phyloP scores from a whole-genome alignment of 257 asterid genomes.

The Capsicum baccatum region DNA sequence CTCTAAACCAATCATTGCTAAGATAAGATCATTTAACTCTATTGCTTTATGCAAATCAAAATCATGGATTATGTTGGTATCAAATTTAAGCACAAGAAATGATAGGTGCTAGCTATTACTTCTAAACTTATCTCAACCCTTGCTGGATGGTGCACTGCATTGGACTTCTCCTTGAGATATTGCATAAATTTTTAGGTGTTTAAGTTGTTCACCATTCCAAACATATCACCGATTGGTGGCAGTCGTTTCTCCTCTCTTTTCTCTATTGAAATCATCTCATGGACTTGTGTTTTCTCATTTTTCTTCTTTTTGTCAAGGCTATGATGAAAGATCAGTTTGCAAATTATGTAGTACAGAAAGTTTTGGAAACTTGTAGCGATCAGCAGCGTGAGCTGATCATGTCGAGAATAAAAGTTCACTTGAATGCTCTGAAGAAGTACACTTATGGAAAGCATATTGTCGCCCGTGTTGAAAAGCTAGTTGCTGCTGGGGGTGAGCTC shows the following conservation, averaged over 20 bases:
- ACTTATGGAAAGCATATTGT: conserved; percentile 85
- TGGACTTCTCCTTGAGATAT: neutral
- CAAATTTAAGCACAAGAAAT: neutral
- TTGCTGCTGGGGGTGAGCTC: conserved; percentile 77
- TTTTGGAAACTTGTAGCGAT: conserved; percentile 83
- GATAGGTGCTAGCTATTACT: neutral
- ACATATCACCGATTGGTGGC: neutral
- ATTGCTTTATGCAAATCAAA: neutral
- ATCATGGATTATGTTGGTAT: neutral
- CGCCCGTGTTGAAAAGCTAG: conserved; percentile 85
- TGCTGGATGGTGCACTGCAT: neutral
- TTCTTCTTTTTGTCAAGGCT: conserved; percentile 50
- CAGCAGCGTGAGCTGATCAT: conserved; percentile 77
- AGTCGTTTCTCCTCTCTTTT: neutral
- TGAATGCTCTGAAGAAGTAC: conserved; percentile 84
- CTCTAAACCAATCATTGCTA: neutral
- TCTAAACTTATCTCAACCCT: neutral
- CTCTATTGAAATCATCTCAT: neutral
- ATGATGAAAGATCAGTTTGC: conserved; percentile 92
- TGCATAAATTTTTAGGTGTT: neutral
- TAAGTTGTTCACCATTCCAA: conserved; percentile 6
- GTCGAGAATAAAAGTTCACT: conserved; percentile 74
- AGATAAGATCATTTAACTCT: neutral
- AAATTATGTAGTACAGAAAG: conserved; percentile 85
- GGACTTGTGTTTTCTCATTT: conserved; percentile 1